Evolutionary conservation across 441 rosid genomes (phyloP), one percentile per base, ranked within the genome.

Genomic region (Populus trichocarpa): DNA sequence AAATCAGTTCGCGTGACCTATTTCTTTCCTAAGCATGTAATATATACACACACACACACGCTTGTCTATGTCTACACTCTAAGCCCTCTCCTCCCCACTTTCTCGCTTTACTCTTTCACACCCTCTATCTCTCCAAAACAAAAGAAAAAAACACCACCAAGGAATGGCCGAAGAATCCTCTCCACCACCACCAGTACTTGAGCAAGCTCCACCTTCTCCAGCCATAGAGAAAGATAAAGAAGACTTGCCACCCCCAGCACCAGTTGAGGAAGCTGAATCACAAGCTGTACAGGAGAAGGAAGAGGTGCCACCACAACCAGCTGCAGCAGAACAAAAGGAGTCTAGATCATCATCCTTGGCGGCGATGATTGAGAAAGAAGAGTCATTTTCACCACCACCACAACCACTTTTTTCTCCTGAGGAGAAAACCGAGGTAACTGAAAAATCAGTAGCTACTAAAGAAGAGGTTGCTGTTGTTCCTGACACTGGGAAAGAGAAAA

Each of bases 301-400:
- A 57, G 82, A 65, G 30, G n/a, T 20, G 3, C 59, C 23, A 25
- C 23, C 35, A 16, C 70, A 71, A 1, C 69, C 30, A 30, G 25
- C 35, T 23, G 67, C 74, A 3, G 25, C 70, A 32, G 50, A 82
- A 46, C 64, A 72, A 20, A 13, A 67, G 10, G 88, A 83, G 73
- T 85, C 86, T 11, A 85, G 82, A 77, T 91, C 91, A 1, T 53
- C 88, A 2, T 87, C 89, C 23, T 63, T 63, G 66, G 66, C 66
- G 5, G 83, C 84, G 26, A 86, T 90, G 83, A 86, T 87, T 91
- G 89, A 87, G 76, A 88, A 84, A 77, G 82, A 80, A 12, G 69
- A 71, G 42, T 33, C 75, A 6, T 33, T 38, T 22, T 26, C 68
- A 13, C 18, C 82, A 25, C 28, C 74, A 12, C 64, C 71, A 4